Conservation (phyloP, 1,139 yeast genomes). For the Kurtzmaniella natalensis region DNA sequence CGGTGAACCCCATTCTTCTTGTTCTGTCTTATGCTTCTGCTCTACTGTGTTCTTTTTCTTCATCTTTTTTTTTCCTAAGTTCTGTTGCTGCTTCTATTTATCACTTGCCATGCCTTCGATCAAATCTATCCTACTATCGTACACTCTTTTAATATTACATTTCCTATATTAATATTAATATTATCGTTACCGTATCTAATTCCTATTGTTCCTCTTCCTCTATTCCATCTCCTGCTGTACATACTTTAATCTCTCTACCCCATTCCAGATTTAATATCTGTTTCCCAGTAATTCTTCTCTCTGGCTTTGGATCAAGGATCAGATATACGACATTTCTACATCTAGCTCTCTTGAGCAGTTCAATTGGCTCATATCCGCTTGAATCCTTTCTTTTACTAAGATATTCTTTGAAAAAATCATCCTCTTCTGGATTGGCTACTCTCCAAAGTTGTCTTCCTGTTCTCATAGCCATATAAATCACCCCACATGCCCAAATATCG, state of each 20-base stretch:
- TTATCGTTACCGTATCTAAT: conserved; percentile 1
- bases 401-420: conserved; percentile 74
- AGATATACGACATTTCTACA: conserved; percentile 92
- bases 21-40: not conserved
- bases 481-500: conserved; percentile 97
- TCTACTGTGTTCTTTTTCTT: conserved; percentile 1
- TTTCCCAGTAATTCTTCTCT: conserved; percentile 79
- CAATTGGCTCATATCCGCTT: conserved; percentile 89
- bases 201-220: not conserved
- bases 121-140: not conserved
- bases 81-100: not conserved
- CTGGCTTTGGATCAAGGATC: conserved; percentile 85
- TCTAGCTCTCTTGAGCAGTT: conserved; percentile 71
- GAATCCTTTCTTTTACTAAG: conserved; percentile 72
- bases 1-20: not conserved
- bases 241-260: conserved; percentile 84
- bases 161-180: not conserved
- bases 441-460: conserved; percentile 95
- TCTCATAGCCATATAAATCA: conserved; percentile 97
- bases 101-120: not conserved
- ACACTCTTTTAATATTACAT: not conserved
- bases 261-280: conserved; percentile 91
- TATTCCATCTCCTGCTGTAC: conserved; percentile 56
- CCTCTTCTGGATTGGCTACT: conserved; percentile 68
- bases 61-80: not conserved